These are phyloP conservation scores for Danielia reshetovae DNA, from an alignment of 805 yeast genomes.

Conservation along the genomic window DNA sequence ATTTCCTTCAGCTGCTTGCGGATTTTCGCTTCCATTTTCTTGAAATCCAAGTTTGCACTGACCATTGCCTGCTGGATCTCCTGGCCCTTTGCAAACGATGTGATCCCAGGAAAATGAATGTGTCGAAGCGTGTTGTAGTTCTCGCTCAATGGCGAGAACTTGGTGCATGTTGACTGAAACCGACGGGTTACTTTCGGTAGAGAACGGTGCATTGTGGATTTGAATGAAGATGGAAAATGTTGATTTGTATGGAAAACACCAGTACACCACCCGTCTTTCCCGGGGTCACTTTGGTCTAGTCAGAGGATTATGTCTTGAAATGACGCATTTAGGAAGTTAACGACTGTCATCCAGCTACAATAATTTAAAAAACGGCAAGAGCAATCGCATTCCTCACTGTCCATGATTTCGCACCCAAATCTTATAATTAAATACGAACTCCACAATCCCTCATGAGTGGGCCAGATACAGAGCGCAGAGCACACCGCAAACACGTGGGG, in stretches of 20 bases:
- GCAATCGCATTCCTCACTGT: too few species aligned
- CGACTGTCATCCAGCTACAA: too few species aligned
- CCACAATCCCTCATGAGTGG: too few species aligned
- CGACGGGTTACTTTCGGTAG: conserved; percentile 8
- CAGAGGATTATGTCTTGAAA: too few species aligned
- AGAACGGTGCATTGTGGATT: background rate
- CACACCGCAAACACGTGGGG: conserved; percentile 2
- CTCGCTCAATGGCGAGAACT: conserved; percentile 29
- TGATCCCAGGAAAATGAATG: conserved; percentile 40
- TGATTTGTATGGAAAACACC: background rate
- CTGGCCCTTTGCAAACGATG: conserved; percentile 45
- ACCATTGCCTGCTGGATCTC: conserved; percentile 55
- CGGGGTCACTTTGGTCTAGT: too few species aligned
- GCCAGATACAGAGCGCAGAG: too few species aligned
- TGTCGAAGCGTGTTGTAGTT: conserved; percentile 35
- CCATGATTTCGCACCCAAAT: too few species aligned
- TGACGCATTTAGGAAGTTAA: too few species aligned
- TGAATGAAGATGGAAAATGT: background rate
- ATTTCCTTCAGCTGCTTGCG: conserved; percentile 36
- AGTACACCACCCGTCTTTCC: too few species aligned
- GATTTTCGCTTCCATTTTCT: conserved; percentile 48
- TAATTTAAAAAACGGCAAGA: too few species aligned
- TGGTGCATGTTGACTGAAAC: conserved; percentile 15
- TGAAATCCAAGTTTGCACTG: conserved; percentile 53
- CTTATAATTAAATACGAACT: too few species aligned